Evolutionary conservation across 805 yeast species (phyloP).

Genomic region (Candida silvatica): DNA sequence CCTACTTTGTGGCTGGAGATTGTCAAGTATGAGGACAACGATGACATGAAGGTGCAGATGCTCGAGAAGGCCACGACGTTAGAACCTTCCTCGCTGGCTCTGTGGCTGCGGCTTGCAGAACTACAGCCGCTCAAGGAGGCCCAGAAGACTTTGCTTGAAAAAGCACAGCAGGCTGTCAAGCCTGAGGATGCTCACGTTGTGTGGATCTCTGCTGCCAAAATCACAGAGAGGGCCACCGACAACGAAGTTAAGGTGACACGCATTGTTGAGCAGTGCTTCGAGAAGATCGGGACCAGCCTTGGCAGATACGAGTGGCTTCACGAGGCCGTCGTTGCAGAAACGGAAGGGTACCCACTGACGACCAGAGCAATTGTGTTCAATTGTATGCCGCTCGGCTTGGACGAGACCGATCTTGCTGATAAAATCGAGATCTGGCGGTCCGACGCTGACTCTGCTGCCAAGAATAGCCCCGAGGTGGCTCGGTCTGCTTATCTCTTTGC

Average conservation of each 20-base stretch:
- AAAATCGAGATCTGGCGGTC: not conserved
- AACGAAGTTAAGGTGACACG: conserved; percentile 37
- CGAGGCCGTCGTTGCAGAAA: conserved; percentile 47
- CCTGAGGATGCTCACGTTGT: conserved; percentile 36
- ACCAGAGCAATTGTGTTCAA: conserved; percentile 44
- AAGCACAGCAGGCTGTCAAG: conserved; percentile 48
- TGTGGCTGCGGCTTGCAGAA: conserved; percentile 57
- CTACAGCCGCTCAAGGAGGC: conserved; percentile 39
- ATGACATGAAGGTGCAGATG: conserved; percentile 40
- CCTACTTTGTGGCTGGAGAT: conserved; percentile 62
- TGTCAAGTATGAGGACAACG: conserved; percentile 49
- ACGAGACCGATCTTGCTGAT: not conserved
- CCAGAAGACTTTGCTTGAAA: conserved; percentile 38
- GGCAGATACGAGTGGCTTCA: conserved; percentile 42
- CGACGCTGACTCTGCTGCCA: conserved; percentile 27
- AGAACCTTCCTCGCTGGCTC: conserved; percentile 51
- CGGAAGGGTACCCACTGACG: conserved; percentile 34
- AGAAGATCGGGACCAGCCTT: conserved; percentile 30
- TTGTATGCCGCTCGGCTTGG: conserved; percentile 3
- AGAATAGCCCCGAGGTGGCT: conserved; percentile 27
- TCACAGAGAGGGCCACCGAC: conserved; percentile 48
- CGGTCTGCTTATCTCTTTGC: conserved; percentile 39
- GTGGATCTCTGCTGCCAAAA: conserved; percentile 63
- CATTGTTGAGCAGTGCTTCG: conserved; percentile 39
- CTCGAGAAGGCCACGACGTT: conserved; percentile 59